A percentile compares a stretch with the other conserved stretches of the same genome.
phyloP scores from a whole-genome alignment of 2,329 filamentous ascomycete genomes.

The Trichoderma endophyticum region DNA sequence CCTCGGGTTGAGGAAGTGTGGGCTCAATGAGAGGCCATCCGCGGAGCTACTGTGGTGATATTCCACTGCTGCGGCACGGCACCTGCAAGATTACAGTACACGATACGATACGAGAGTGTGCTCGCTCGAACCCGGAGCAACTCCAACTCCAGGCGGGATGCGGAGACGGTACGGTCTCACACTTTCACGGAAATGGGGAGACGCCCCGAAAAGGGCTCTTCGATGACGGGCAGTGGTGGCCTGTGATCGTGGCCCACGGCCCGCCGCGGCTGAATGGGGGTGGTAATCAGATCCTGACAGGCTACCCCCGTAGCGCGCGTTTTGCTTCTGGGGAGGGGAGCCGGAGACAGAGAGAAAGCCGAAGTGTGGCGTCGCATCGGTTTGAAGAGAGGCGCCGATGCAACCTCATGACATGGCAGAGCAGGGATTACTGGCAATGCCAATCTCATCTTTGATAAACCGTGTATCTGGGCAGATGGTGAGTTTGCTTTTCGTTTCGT shows the following conservation, averaged over 20 bases:
- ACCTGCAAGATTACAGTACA: not conserved
- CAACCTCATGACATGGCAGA: slow-evolving; percentile 20
- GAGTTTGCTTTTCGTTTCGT: not conserved
- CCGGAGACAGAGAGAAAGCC: slow-evolving; percentile 17
- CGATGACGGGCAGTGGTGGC: slow-evolving; percentile 18
- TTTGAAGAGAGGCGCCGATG: slow-evolving; percentile 19
- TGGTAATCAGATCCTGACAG: slow-evolving; percentile 20
- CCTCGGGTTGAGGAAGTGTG: not conserved
- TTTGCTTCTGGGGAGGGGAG: slow-evolving; percentile 8
- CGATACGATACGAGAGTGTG: not conserved
- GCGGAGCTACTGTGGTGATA: not conserved
- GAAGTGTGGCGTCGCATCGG: slow-evolving; percentile 18
- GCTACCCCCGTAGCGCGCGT: slow-evolving; percentile 12
- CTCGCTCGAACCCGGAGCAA: not conserved
- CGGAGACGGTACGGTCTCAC: not conserved
- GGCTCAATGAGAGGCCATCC: not conserved
- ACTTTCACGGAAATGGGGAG: slow-evolving; percentile 14
- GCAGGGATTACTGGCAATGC: slow-evolving; percentile 14
- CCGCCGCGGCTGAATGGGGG: slow-evolving; percentile 19
- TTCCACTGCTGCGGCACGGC: not conserved
- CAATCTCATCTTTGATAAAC: slow-evolving; percentile 16
- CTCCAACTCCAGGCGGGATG: not conserved
- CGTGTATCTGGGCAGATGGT: slow-evolving; percentile 3
- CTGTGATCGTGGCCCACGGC: slow-evolving; percentile 19
- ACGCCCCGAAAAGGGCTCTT: slow-evolving; percentile 1